These are phyloP conservation scores for Solanum sitiens DNA, from an alignment of 257 asterid species.

Conservation along the genomic window DNA sequence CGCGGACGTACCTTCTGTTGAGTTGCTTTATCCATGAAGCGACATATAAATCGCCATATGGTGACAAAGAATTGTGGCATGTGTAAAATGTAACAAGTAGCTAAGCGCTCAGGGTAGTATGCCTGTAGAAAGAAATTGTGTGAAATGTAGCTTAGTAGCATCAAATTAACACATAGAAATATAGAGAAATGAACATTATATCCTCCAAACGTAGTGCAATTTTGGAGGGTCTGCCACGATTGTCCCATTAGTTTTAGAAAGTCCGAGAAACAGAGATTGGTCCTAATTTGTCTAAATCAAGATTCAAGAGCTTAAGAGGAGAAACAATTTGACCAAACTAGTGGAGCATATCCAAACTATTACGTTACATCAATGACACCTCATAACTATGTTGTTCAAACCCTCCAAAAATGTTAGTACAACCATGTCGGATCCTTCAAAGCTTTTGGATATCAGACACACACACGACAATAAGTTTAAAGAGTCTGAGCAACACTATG, in stretches of 20 bases:
- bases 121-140: conserved; percentile 18
- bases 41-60: conserved; percentile 56
- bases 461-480: not conserved
- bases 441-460: not conserved
- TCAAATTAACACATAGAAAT: not conserved
- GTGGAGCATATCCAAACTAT: not conserved
- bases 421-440: not conserved
- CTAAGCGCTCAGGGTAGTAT: conserved; percentile 73
- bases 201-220: not conserved
- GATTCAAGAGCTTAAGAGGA: not conserved
- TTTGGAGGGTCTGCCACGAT: not conserved
- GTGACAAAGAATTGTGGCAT: conserved; percentile 72
- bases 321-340: not conserved
- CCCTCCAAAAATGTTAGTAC: not conserved
- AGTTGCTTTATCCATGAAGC: conserved; percentile 60
- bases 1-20: conserved; percentile 38
- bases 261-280: not conserved
- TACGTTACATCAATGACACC: not conserved
- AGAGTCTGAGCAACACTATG: not conserved
- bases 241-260: not conserved
- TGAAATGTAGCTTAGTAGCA: not conserved
- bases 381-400: not conserved
- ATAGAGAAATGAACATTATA: not conserved
- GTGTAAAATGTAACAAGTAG: conserved; percentile 43
- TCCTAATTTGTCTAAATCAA: not conserved